A percentile compares a stretch with the other conserved stretches of the same genome.
Evolutionary conservation across 805 yeast species (phyloP).

Genomic region (Scheffersomyces amazonensis): DNA sequence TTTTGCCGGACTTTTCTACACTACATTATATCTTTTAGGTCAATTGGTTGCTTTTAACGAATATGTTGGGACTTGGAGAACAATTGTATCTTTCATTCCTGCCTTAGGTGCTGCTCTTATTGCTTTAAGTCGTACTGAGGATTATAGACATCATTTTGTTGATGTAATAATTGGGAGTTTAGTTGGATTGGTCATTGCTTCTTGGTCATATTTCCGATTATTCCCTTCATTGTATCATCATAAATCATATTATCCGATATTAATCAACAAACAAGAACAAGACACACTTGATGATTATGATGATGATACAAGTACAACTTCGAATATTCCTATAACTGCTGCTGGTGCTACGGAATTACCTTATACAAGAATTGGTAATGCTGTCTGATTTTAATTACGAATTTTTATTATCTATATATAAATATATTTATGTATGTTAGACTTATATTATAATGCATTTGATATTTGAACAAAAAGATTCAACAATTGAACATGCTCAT

Average conservation of each 20-base stretch:
- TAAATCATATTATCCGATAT: slow-evolving; percentile 39
- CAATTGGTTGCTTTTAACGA: slow-evolving; percentile 50
- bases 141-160: slow-evolving; percentile 88
- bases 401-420: too few relatives aligned
- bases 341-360: not conserved
- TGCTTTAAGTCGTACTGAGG: slow-evolving; percentile 85
- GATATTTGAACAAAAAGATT: slow-evolving; percentile 47
- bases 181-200: slow-evolving; percentile 63
- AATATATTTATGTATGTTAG: too few relatives aligned
- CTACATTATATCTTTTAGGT: slow-evolving; percentile 65
- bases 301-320: slow-evolving; percentile 2
- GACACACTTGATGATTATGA: slow-evolving; percentile 28
- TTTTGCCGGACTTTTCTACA: slow-evolving; percentile 64
- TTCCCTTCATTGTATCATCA: slow-evolving; percentile 41
- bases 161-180: slow-evolving; percentile 75
- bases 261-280: slow-evolving; percentile 14
- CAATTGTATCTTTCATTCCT: slow-evolving; percentile 52
- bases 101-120: slow-evolving; percentile 66
- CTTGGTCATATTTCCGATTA: slow-evolving; percentile 51
- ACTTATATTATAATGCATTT: slow-evolving; percentile 3
- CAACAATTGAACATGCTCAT: slow-evolving; percentile 80
- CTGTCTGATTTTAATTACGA: too few relatives aligned
- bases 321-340: too few relatives aligned
- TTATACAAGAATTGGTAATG: too few relatives aligned
- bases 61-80: slow-evolving; percentile 62